Base-by-base conservation (phyloP, 805 yeast species). In the Candida ascalaphidarum region DNA sequence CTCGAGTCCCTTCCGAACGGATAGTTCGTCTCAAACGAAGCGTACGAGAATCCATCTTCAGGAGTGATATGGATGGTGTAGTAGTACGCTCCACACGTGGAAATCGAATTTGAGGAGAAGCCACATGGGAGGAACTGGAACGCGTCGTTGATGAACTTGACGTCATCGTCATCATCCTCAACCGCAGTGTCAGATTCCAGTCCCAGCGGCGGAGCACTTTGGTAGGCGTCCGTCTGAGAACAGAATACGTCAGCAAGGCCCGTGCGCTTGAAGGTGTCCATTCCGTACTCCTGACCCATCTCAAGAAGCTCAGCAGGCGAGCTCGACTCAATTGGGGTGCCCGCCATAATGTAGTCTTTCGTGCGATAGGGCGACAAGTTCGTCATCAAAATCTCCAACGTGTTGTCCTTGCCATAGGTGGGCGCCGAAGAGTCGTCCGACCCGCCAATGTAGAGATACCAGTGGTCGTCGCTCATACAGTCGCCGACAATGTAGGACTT, bases 61-160 rank as follows among this genome's bases (percentile, higher is more conserved):
- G 97, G 97, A 0, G 98, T 92, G 23, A 92, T 82, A 50, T 92
- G 97, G 33, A 88, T 64, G 7, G 96, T 89, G 48, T 81, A 81
- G 46, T 74, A 74, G 41, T 70, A 66, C 13, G 55, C 57, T 7
- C 53, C 62, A 13, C 39, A 34, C 23, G 65, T 71, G 25, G 73
- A 63, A 21, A 88, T 63, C 12, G 94, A 78, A 53, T 89, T 89
- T 25, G 96, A 83, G 2, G 96, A 84, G 48, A 76, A 89, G 6
- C 98, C 98, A 52, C 97, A 89, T 2, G 98, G 98, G 4, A 81
- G 63, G 52, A 89, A 89, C 17, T 92, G 78, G 56, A 85, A 89
- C 7, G 95, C 82, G 58, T 89, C 97, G 44, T 79, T 85, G 31
- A 60, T 50, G 34, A 78, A 73, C 51, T 57, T 52, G 21, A 34